Evolutionary conservation across 805 yeast species (phyloP).

Genomic region (Dipodascopsis uninucleata): DNA sequence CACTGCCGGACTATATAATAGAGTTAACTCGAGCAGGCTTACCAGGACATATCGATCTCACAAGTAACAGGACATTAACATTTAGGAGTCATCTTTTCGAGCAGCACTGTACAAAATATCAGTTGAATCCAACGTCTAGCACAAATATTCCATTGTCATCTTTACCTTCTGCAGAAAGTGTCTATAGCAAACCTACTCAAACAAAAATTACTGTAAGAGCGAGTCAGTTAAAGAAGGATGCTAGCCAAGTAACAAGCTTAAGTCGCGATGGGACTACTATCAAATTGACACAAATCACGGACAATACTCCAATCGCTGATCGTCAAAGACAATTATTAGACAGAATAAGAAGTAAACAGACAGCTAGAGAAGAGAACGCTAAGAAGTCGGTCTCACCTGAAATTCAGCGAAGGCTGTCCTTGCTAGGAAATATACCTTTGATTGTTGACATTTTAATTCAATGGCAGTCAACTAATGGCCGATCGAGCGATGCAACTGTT

Average conservation of each 20-base stretch:
- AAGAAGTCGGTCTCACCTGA: neutral
- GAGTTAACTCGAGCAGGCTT: too few relatives aligned
- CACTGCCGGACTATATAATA: neutral
- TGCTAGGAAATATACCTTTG: constrained; percentile 1
- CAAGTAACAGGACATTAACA: neutral
- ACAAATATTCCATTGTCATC: neutral
- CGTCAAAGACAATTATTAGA: constrained; percentile 2
- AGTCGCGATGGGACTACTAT: neutral
- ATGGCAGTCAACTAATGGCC: neutral
- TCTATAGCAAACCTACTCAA: neutral
- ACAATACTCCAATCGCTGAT: neutral
- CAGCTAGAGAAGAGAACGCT: neutral
- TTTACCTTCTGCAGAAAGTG: neutral
- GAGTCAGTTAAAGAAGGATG: neutral
- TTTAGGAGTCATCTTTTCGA: neutral
- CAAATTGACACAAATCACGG: neutral
- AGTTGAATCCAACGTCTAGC: neutral
- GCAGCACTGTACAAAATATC: neutral
- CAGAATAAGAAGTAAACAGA: constrained; percentile 1
- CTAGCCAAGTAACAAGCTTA: neutral
- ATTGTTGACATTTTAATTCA: constrained; percentile 3
- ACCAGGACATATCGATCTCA: too few relatives aligned
- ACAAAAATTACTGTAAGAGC: neutral
- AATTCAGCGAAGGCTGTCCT: neutral
- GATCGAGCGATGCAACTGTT: neutral